These are phyloP conservation scores for Macaranga tanarius DNA, from an alignment of 441 rosid species.

Conservation along the genomic window DNA sequence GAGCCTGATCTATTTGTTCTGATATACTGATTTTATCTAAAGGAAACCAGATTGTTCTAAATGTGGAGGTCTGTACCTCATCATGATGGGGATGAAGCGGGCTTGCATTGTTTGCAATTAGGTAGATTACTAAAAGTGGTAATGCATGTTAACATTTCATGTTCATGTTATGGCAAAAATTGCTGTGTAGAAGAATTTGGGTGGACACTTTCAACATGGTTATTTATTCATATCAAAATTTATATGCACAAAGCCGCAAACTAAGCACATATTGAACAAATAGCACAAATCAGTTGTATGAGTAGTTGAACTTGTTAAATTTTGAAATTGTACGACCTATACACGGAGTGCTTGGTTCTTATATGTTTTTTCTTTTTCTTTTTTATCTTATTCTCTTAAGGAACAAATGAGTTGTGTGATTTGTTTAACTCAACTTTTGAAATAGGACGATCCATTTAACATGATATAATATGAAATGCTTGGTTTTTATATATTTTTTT, in stretches of 20 bases:
- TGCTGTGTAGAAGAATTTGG: not conserved
- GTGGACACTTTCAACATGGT: not conserved
- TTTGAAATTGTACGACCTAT: not conserved
- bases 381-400: not conserved
- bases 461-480: not conserved
- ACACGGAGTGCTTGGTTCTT: not conserved
- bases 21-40: not conserved
- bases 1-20: not conserved
- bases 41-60: not conserved
- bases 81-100: not conserved
- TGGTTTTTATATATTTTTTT: not conserved
- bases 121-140: not conserved
- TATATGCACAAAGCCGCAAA: constrained; percentile 2
- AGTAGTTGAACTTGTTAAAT: not conserved
- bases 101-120: not conserved
- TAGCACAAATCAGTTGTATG: not conserved
- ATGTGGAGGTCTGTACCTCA: not conserved
- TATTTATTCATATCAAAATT: constrained; percentile 4
- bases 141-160: not conserved
- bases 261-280: not conserved
- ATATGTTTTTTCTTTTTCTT: not conserved
- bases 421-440: not conserved
- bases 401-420: not conserved
- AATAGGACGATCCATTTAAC: not conserved
- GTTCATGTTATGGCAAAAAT: not conserved